Evolutionary conservation across 805 yeast genomes (phyloP).

Genomic region (Jamesozyma piceae): DNA sequence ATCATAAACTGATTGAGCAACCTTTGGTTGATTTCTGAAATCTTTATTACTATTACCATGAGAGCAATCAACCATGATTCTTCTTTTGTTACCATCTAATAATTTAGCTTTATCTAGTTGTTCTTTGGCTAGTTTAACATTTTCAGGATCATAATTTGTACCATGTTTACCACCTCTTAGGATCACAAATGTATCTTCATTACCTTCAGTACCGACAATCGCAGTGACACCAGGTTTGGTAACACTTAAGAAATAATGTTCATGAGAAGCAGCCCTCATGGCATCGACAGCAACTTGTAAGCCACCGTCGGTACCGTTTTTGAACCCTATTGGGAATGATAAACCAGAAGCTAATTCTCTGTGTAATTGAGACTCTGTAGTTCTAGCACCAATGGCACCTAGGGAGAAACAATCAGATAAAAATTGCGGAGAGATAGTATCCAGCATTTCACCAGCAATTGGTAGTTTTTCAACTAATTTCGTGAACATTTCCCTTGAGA

Average conservation of each 20-base stretch:
- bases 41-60: conserved; percentile 93
- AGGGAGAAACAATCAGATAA: conserved; percentile 85
- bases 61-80: conserved; percentile 89
- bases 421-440: conserved; percentile 94
- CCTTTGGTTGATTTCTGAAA: conserved; percentile 88
- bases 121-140: conserved; percentile 57
- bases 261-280: conserved; percentile 79
- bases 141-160: conserved; percentile 75
- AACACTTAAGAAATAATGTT: conserved; percentile 90
- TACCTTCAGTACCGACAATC: conserved; percentile 91
- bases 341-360: conserved; percentile 95
- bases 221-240: conserved; percentile 96
- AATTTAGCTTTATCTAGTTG: conserved; percentile 45
- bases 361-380: conserved; percentile 95
- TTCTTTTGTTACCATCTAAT: conserved; percentile 40
- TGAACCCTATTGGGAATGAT: conserved; percentile 97
- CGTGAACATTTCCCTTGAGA: conserved; percentile 78
- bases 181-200: conserved; percentile 80
- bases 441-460: conserved; percentile 95
- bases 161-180: conserved; percentile 93
- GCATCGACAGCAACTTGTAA: conserved; percentile 94
- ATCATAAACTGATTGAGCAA: conserved; percentile 64
- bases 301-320: conserved; percentile 95
- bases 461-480: conserved; percentile 78
- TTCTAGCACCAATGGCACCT: conserved; percentile 98